Base-by-base conservation (phyloP, 108 stramenopile species). In the Ochromonas danica region DNA sequence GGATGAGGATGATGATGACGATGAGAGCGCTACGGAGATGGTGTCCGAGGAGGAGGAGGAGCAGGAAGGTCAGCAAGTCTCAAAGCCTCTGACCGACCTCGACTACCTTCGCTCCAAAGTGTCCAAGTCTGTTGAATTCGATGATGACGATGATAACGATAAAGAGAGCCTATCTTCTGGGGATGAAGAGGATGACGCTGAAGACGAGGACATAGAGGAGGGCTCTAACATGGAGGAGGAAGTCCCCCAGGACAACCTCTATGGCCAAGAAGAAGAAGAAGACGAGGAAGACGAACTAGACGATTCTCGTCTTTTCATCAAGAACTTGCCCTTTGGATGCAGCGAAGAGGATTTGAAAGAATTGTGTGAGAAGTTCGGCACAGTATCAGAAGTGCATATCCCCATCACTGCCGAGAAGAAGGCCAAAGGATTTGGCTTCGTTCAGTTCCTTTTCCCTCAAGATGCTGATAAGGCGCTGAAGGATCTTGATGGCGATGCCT, bases 391-490 rank as follows among this genome's bases (percentile, higher is more conserved):
- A 35, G 94, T 91, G 57, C 96, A 96, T 78, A 89, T 97, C n/a
- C 96, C 97, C 39, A 90, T 94, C 30, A 96, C 97, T 79, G 93
- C 93, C 79, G 84, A 86, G 42, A 91, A 91, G 78, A 84, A 88
- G 31, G 31, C 43, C 79, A 96, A 96, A 62, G 98, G 98, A 2
- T 98, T 95, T 86, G 97, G 89, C 14, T 99, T 97, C 86, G 87
- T 97, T 31, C 86, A 92, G 38, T 88, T 85, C 61, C 39, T 84
- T 2, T 60, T 83, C 28, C 82, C 84, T 10, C 79, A 82, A 42
- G 77, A 71, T 36, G 79, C 86, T 40, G 40, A 28, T 1, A 78
- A 45, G 25, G 85, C 82, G 1, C 1, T 80, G 62, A 82, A 81
- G 43, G 80, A 71, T 35, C 61, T 87, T 28, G 70, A 85, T 41